These are phyloP conservation scores for Carex kokanica DNA, from an alignment of 176 grass and related monocot genomes.

Conservation along the genomic window DNA sequence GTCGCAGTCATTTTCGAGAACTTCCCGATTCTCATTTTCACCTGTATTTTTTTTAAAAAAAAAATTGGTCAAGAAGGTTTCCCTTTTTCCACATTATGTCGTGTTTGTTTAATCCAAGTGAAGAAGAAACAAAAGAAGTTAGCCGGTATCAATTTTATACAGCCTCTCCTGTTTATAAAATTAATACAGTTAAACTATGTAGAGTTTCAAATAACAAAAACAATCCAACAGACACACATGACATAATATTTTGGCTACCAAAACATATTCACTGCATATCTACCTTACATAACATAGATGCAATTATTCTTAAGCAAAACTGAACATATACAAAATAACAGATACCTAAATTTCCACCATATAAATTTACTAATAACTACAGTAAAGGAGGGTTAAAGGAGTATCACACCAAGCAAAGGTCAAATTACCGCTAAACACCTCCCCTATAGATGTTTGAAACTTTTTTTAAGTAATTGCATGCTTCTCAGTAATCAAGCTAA, in stretches of 20 bases:
- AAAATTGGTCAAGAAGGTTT: too few relatives aligned
- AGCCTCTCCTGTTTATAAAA: too few relatives aligned
- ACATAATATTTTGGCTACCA: not conserved
- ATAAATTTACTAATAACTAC: not conserved
- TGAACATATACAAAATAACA: not conserved
- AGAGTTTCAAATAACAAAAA: not conserved
- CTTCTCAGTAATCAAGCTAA: constrained; percentile 13
- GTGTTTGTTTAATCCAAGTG: too few relatives aligned
- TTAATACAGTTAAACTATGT: not conserved
- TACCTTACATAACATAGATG: not conserved
- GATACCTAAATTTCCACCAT: not conserved
- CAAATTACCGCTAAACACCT: not conserved
- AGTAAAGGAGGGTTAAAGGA: too few relatives aligned
- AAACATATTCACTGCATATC: not conserved
- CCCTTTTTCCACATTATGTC: too few relatives aligned
- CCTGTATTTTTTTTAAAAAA: too few relatives aligned
- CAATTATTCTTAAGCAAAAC: not conserved
- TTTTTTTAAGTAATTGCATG: not conserved
- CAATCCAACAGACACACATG: not conserved
- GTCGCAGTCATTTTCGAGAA: too few relatives aligned
- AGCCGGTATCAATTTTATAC: too few relatives aligned
- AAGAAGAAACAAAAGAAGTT: too few relatives aligned
- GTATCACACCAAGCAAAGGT: not conserved
- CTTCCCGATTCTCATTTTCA: too few relatives aligned
- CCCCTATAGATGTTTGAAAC: not conserved